Base-by-base conservation (phyloP, 306 rosid species). In the Aeschynomene evenia region DNA sequence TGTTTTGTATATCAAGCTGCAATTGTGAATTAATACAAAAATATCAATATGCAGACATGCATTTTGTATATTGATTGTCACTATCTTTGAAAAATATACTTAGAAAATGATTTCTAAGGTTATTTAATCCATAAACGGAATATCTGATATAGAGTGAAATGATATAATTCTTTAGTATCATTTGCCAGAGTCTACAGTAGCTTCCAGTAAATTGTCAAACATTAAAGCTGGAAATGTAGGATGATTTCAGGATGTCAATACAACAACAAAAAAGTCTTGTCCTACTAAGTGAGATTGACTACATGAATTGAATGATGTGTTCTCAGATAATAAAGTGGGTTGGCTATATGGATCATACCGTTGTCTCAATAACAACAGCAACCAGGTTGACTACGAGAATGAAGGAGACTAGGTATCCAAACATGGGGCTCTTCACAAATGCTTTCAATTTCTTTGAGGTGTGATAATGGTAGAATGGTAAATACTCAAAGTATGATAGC, bases 311-410 rank as follows among this genome's bases (percentile, higher is more conserved):
- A n/a, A n/a, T n/a, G n/a, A n/a, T n/a, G n/a, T n/a, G n/a, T n/a
- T n/a, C n/a, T n/a, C n/a, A n/a, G n/a, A n/a, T n/a, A n/a, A n/a
- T n/a, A n/a, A n/a, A n/a, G n/a, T n/a, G n/a, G n/a, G n/a, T n/a
- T n/a, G n/a, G n/a, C n/a, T n/a, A n/a, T n/a, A n/a, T n/a, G n/a
- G n/a, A n/a, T 18, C 89, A 59, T 91, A 94, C 99, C 86, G 95
- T 91, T 73, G 99, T 94, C 92, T 94, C 99, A 57, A 85, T 76
- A 57, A 94, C 77, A 78, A 94, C 99, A 28, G 99, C 87, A 81
- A 59, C 56, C 63, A 94, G 74, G 73, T 94, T 94, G 66, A 94
- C 50, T 36, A 94, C 12, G 45, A 94, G 97, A 66, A 94, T 58
- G 82, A 75, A 87, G 75, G 99, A 91, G 80, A 94, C 66, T 62